Percentiles rank a stretch among this genome's conserved stretches.
Conservation (phyloP, 805 yeast genomes). For the Metahyphopichia silvanorum region DNA sequence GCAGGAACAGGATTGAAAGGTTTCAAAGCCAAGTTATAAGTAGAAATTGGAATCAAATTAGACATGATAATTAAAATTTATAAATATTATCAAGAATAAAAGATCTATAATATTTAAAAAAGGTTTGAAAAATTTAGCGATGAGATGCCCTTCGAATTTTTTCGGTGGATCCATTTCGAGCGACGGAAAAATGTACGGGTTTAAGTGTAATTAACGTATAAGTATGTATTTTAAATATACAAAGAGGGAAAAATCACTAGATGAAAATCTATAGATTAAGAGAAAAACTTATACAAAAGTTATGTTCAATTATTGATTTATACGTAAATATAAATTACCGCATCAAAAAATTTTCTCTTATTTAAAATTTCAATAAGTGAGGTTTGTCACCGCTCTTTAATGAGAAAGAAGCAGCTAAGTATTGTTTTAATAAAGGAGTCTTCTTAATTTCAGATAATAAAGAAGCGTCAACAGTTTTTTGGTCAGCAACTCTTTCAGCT, state of each 20-base stretch:
- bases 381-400: conserved; percentile 98
- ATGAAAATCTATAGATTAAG: background rate
- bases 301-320: conserved; percentile 3
- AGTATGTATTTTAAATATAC: conserved; percentile 29
- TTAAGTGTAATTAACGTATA: background rate
- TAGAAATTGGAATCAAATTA: conserved; percentile 75
- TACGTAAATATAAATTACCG: conserved; percentile 3
- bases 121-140: conserved; percentile 1
- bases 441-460: conserved; percentile 92
- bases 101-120: conserved; percentile 1
- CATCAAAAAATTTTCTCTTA: conserved; percentile 1
- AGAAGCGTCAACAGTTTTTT: conserved; percentile 91
- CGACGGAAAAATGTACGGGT: conserved; percentile 3
- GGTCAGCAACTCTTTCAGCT: conserved; percentile 95
- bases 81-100: conserved; percentile 7
- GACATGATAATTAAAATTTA: conserved; percentile 54
- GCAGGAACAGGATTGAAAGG: conserved; percentile 91
- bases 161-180: background rate
- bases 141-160: conserved; percentile 10
- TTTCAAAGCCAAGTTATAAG: conserved; percentile 78
- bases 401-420: conserved; percentile 93
- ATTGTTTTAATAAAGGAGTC: conserved; percentile 95
- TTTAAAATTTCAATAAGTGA: conserved; percentile 94
- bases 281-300: conserved; percentile 10
- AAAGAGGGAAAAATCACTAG: conserved; percentile 15